Evolutionary conservation across 768 basidiomycete genomes (phyloP).

Genomic region (Russula dissimulans): DNA sequence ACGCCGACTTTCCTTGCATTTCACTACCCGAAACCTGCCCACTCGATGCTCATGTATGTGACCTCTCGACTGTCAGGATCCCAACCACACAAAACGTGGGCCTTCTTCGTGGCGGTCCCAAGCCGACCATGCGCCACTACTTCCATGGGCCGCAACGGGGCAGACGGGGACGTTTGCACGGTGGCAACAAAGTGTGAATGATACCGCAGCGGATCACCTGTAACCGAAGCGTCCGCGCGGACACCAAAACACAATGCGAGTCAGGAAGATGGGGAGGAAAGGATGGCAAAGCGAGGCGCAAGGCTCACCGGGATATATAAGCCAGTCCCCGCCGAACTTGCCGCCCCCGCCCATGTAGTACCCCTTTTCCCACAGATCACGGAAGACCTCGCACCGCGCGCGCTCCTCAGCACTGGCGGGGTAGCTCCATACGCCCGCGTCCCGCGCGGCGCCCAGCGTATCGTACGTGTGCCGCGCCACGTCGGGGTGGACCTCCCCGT

Average conservation of each 20-base stretch:
- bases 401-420: constrained; percentile 55
- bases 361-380: constrained; percentile 71
- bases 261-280: too few relatives aligned
- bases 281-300: not conserved
- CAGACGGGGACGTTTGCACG: constrained; percentile 54
- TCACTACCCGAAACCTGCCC: constrained; percentile 77
- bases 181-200: constrained; percentile 94
- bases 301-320: constrained; percentile 84
- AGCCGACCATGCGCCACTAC: constrained; percentile 91
- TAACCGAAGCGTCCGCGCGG: not conserved
- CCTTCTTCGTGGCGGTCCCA: constrained; percentile 96
- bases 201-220: constrained; percentile 90
- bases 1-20: not conserved
- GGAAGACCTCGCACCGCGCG: constrained; percentile 73
- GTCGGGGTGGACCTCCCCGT: not conserved
- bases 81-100: constrained; percentile 86
- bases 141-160: constrained; percentile 76
- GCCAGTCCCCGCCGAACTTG: constrained; percentile 92
- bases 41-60: constrained; percentile 75
- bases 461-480: constrained; percentile 35
- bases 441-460: constrained; percentile 50
- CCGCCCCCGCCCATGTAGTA: constrained; percentile 85
- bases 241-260: too few relatives aligned
- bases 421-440: constrained; percentile 69
- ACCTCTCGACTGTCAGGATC: constrained; percentile 59